These are phyloP conservation scores for Agaricus bisporus DNA, from an alignment of 768 basidiomycete species.

Conservation along the genomic window DNA sequence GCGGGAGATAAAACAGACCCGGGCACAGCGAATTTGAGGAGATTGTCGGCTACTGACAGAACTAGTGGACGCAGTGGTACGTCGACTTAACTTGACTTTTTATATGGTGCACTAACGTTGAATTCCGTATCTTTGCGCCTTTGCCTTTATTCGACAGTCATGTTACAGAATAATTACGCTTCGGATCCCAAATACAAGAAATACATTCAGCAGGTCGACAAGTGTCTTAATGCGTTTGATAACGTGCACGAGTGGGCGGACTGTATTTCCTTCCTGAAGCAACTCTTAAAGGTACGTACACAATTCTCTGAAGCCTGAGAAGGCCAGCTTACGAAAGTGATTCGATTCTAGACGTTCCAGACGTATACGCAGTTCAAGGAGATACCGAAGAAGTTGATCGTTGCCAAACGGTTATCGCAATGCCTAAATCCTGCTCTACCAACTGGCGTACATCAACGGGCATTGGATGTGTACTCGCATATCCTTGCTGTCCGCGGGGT, in stretches of 20 bases:
- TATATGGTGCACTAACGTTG: background rate
- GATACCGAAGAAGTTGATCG: slow-evolving; percentile 90
- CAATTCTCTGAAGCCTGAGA: background rate
- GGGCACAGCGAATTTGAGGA: background rate
- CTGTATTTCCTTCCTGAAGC: slow-evolving; percentile 95
- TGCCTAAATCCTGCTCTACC: slow-evolving; percentile 98
- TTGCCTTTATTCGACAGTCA: slow-evolving; percentile 25
- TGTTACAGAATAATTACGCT: slow-evolving; percentile 49
- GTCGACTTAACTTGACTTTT: slow-evolving; percentile 22
- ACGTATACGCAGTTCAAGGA: slow-evolving; percentile 92
- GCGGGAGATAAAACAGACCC: background rate
- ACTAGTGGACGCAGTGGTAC: slow-evolving; percentile 47
- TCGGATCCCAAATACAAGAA: slow-evolving; percentile 94
- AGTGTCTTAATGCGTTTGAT: slow-evolving; percentile 88
- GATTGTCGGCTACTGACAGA: slow-evolving; percentile 23
- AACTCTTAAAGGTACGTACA: slow-evolving; percentile 72
- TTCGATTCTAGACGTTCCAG: slow-evolving; percentile 69
- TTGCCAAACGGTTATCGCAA: slow-evolving; percentile 92
- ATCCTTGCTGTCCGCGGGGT: slow-evolving; percentile 90
- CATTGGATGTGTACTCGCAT: slow-evolving; percentile 91
- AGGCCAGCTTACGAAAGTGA: background rate
- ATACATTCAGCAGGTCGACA: slow-evolving; percentile 88
- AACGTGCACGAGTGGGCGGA: slow-evolving; percentile 99
- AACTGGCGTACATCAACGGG: slow-evolving; percentile 93
- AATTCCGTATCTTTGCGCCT: slow-evolving; percentile 3